phyloP scores from a whole-genome alignment of 2,329 filamentous ascomycete genomes.

The Penicillium sp. region DNA sequence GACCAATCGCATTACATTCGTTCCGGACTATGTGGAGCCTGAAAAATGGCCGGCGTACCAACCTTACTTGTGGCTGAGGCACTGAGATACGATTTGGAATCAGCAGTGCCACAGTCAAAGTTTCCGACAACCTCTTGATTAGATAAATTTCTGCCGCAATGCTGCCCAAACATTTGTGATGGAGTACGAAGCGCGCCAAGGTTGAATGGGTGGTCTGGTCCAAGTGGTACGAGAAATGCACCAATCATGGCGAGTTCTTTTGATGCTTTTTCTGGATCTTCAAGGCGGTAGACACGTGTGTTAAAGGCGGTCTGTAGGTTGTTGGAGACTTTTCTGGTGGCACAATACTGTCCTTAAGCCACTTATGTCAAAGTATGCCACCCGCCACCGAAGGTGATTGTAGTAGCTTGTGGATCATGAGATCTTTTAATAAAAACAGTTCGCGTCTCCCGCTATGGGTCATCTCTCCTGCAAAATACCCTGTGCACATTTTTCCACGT shows the following conservation, averaged over 20 bases:
- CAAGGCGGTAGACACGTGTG: not conserved
- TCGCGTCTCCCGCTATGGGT: not conserved
- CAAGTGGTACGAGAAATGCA: not conserved
- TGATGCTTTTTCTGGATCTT: not conserved
- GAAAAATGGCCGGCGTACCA: not conserved
- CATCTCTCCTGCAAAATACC: not conserved
- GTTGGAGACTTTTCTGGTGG: not conserved
- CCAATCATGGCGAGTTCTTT: not conserved
- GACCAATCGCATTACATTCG: not conserved
- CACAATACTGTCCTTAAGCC: slow-evolving; percentile 1
- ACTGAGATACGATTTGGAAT: too few species aligned
- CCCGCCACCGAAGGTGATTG: slow-evolving; percentile 1
- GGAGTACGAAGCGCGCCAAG: not conserved
- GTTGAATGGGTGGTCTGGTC: not conserved
- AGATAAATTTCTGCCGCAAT: not conserved
- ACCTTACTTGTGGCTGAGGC: not conserved
- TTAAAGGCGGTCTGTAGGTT: not conserved
- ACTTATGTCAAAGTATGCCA: slow-evolving; percentile 10
- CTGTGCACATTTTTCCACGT: not conserved
- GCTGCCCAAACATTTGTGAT: not conserved
- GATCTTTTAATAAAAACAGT: slow-evolving; percentile 1
- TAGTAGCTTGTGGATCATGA: slow-evolving; percentile 3
- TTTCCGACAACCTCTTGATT: not conserved
- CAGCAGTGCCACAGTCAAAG: not conserved
- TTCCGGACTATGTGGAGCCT: not conserved